Percentiles rank a stretch among this genome's conserved stretches.
Conservation (phyloP, 495 filamentous ascomycete genomes). For the Neurospora sp. region DNA sequence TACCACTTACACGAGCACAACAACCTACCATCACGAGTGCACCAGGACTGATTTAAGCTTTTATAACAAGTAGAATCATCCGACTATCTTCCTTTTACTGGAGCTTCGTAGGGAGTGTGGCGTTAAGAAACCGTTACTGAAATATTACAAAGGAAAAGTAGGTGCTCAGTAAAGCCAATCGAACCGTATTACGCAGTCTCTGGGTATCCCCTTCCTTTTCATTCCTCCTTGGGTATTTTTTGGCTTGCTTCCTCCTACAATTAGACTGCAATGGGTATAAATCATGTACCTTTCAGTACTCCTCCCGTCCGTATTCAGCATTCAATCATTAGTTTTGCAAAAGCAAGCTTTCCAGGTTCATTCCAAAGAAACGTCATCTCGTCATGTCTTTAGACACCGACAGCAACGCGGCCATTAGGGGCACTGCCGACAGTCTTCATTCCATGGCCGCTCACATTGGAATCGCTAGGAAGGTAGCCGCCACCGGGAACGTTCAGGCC, state of each 20-base stretch:
- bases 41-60: neutral
- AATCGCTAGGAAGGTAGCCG: neutral
- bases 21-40: neutral
- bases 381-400: neutral
- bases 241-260: neutral
- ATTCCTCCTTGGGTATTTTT: neutral
- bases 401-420: neutral
- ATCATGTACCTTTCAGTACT: neutral
- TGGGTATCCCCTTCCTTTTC: neutral
- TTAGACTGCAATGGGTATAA: neutral
- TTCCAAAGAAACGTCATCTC: neutral
- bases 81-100: neutral
- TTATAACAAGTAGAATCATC: neutral
- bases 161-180: neutral
- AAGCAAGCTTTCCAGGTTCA: neutral
- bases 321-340: neutral
- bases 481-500: neutral
- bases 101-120: neutral
- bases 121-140: neutral
- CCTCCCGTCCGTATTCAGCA: neutral
- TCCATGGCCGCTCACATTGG: neutral
- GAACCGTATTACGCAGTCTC: neutral
- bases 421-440: neutral
- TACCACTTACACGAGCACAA: neutral
- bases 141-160: neutral